phyloP scores from a whole-genome alignment of 192 early-diverging fungal species.

The Thoreauomyces humboldtii region DNA sequence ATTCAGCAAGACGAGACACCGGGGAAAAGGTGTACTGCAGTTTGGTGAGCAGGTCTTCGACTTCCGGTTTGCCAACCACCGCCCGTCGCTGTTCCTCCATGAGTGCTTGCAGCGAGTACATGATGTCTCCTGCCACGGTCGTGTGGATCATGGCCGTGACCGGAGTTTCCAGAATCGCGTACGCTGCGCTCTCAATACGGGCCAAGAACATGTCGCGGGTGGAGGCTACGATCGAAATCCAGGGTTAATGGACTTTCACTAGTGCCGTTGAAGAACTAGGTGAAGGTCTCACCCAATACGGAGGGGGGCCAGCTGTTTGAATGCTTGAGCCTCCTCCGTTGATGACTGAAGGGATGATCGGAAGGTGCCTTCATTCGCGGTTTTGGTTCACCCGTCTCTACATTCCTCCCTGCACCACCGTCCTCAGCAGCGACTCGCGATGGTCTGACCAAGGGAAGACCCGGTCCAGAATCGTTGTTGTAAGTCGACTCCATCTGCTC shows the following conservation, averaged over 20 bases:
- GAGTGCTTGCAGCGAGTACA: slow-evolving; percentile 58
- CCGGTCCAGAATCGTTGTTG: neutral
- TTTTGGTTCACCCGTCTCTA: no score
- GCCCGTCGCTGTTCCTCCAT: slow-evolving; percentile 58
- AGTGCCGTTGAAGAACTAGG: no score
- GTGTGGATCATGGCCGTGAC: slow-evolving; percentile 46
- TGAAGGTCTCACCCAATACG: slow-evolving; percentile 48
- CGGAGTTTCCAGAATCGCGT: slow-evolving; percentile 52
- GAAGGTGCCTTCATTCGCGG: no score
- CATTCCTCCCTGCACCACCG: no score
- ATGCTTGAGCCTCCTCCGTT: slow-evolving; percentile 47
- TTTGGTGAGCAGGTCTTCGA: slow-evolving; percentile 58
- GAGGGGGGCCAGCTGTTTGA: slow-evolving; percentile 69
- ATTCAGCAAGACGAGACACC: slow-evolving; percentile 59
- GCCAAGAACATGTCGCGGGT: slow-evolving; percentile 50
- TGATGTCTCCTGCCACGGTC: slow-evolving; percentile 56
- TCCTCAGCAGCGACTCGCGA: no score
- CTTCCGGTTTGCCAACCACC: slow-evolving; percentile 59
- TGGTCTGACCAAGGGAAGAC: neutral
- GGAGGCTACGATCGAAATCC: slow-evolving; percentile 35
- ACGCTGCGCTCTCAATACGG: slow-evolving; percentile 54
- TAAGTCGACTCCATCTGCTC: slow-evolving; percentile 6
- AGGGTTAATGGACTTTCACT: no score
- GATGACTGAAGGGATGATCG: no score
- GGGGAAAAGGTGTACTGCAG: slow-evolving; percentile 59